A percentile compares a stretch with the other conserved stretches of the same genome.
Evolutionary conservation across 768 basidiomycete genomes (phyloP).

Genomic region (Sarcodon aspratus): DNA sequence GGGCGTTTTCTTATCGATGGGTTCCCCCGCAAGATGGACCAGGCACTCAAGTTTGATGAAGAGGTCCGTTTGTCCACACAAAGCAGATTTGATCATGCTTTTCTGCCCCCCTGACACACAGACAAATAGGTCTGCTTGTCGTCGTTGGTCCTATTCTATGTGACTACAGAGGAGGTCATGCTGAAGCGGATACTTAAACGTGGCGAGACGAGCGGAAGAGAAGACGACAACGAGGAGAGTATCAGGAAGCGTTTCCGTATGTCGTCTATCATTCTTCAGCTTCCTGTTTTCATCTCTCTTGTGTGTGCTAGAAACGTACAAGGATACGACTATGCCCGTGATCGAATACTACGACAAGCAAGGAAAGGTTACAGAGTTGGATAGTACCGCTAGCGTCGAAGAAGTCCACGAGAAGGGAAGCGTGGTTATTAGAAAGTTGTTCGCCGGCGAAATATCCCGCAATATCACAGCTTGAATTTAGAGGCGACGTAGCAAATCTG

Average conservation of each 20-base stretch:
- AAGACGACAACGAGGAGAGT: constrained; percentile 91
- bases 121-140: constrained; percentile 62
- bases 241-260: constrained; percentile 94
- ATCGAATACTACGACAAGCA: constrained; percentile 65
- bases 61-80: constrained; percentile 35
- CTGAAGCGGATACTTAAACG: constrained; percentile 76
- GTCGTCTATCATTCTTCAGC: constrained; percentile 13
- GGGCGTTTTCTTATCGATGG: constrained; percentile 95
- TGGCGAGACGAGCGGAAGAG: constrained; percentile 87
- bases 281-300: not conserved
- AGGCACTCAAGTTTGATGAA: constrained; percentile 84
- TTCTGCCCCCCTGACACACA: not conserved
- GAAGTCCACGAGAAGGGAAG: constrained; percentile 57
- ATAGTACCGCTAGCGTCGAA: constrained; percentile 57
- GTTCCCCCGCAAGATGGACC: constrained; percentile 98
- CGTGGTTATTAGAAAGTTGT: constrained; percentile 37
- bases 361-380: constrained; percentile 72
- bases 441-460: constrained; percentile 18
- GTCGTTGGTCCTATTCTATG: constrained; percentile 74
- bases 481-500: not conserved
- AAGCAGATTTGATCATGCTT: not conserved
- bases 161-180: constrained; percentile 84
- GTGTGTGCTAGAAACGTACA: constrained; percentile 55
- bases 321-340: constrained; percentile 86
- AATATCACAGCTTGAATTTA: constrained; percentile 13